Evolutionary conservation across 768 basidiomycete species (phyloP).

Genomic region (Tylopilus sp.): DNA sequence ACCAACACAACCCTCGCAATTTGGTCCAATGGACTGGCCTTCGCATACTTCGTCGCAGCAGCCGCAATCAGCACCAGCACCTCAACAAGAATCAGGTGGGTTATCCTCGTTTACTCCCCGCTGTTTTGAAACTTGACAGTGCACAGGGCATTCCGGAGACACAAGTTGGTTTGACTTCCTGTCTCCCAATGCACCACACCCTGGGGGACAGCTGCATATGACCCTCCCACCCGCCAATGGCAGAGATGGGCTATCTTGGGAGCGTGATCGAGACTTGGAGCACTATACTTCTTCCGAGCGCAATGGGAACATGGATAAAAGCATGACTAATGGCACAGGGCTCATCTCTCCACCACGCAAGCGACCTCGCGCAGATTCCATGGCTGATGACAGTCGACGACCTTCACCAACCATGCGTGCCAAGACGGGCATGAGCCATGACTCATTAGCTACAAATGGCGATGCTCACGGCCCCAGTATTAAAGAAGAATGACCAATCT

Average conservation of each 20-base stretch:
- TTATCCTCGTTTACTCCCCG: background rate
- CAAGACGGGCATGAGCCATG: conserved; percentile 16
- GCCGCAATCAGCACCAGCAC: conserved; percentile 14
- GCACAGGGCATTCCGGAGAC: conserved; percentile 27
- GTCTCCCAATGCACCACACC: conserved; percentile 26
- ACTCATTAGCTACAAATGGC: conserved; percentile 14
- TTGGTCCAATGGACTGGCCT: conserved; percentile 31
- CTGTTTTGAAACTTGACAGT: background rate
- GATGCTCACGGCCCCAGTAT: conserved; percentile 17
- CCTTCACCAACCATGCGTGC: conserved; percentile 18
- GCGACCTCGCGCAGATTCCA: conserved; percentile 25
- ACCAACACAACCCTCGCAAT: conserved; percentile 23
- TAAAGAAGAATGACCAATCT: conserved; percentile 26
- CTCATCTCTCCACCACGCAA: conserved; percentile 27
- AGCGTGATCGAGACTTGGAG: conserved; percentile 29
- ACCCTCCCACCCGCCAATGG: conserved; percentile 25
- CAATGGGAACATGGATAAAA: conserved; percentile 19
- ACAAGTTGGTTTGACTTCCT: conserved; percentile 33
- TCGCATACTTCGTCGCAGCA: conserved; percentile 27
- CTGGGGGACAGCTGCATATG: conserved; percentile 26
- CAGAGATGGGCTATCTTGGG: conserved; percentile 29
- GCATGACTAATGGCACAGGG: conserved; percentile 14
- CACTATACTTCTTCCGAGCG: conserved; percentile 31
- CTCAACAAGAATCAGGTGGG: conserved; percentile 27
- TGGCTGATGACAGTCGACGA: conserved; percentile 16